Conservation (phyloP, 305 asterid species). For the Petunia hybrid region DNA sequence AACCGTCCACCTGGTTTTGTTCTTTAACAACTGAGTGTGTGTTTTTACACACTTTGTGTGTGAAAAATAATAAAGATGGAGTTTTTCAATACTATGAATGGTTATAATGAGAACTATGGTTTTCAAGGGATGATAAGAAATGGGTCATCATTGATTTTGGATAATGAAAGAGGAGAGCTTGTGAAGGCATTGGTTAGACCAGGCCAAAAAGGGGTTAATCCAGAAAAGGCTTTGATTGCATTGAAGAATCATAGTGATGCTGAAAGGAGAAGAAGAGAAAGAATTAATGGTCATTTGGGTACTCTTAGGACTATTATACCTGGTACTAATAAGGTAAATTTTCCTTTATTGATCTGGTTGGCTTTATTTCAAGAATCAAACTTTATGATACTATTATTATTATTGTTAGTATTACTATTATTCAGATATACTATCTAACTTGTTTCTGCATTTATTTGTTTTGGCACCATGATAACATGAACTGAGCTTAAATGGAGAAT, state of each 20-base stretch:
- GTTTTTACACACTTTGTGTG: not conserved
- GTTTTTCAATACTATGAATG: slow-evolving; percentile 47
- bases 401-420: too few species aligned
- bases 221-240: slow-evolving; percentile 79
- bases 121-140: slow-evolving; percentile 48
- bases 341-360: not conserved
- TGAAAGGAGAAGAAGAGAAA: slow-evolving; percentile 79
- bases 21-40: slow-evolving; percentile 30
- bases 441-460: too few species aligned
- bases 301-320: slow-evolving; percentile 81
- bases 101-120: slow-evolving; percentile 46
- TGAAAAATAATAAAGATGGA: slow-evolving; percentile 51
- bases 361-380: not conserved
- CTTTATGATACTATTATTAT: not conserved
- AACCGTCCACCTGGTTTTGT: slow-evolving; percentile 44
- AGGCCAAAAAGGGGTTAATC: slow-evolving; percentile 52
- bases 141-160: slow-evolving; percentile 65
- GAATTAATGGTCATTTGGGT: slow-evolving; percentile 78
- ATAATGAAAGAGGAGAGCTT: slow-evolving; percentile 68
- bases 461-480: too few species aligned
- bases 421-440: too few species aligned
- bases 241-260: slow-evolving; percentile 83
- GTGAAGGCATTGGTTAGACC: slow-evolving; percentile 62
- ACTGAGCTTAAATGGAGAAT: too few species aligned
- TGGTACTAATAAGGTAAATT: slow-evolving; percentile 68